A percentile compares a stretch with the other conserved stretches of the same genome.
These are phyloP conservation scores for Rosa chinensis DNA, from an alignment of 306 rosid species.

Conservation along the genomic window DNA sequence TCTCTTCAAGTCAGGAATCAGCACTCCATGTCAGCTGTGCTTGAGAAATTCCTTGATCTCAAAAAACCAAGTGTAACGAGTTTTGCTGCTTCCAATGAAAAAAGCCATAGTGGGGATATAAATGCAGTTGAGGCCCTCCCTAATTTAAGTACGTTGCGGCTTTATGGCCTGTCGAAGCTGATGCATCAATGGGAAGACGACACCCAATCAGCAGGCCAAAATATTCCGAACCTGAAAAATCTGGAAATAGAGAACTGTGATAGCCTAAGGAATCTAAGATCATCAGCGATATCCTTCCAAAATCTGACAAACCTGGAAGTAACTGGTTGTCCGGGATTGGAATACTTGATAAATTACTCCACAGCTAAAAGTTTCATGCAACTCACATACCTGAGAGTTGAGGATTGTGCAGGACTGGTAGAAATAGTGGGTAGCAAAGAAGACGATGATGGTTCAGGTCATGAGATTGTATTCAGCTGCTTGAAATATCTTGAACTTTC, in stretches of 20 bases:
- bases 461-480: background rate
- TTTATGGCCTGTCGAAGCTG: background rate
- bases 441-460: background rate
- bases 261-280: background rate
- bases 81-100: background rate
- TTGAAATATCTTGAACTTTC: background rate
- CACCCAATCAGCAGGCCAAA: background rate
- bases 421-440: background rate
- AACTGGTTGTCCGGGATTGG: fast-evolving
- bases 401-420: background rate
- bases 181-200: background rate
- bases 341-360: background rate
- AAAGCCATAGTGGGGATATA: background rate
- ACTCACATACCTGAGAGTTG: background rate
- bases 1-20: fast-evolving
- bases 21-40: background rate
- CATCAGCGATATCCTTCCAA: background rate
- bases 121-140: background rate
- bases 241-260: fast-evolving
- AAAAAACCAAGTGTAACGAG: too few species aligned
- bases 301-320: background rate
- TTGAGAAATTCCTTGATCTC: background rate
- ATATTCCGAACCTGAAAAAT: background rate
- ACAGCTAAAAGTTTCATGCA: background rate
- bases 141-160: background rate